Conservation (phyloP, 345 rosid genomes). For the Schrenkiella parvula region DNA sequence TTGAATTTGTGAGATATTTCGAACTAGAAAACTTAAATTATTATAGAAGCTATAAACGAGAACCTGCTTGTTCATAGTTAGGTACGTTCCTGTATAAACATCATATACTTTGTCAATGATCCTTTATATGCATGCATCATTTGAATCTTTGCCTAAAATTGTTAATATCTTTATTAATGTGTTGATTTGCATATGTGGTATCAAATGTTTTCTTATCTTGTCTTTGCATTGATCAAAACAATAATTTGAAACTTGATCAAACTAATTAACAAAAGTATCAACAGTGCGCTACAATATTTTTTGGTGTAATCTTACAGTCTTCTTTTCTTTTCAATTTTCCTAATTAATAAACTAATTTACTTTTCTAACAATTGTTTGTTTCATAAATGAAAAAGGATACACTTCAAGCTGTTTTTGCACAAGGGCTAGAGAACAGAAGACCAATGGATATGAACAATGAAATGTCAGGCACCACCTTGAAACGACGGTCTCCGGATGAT, state of each 20-base stretch:
- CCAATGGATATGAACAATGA: conserved; percentile 35
- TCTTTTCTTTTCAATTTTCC: neutral
- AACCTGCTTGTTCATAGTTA: neutral
- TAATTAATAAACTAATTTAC: neutral
- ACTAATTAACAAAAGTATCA: neutral
- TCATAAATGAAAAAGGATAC: conserved; percentile 7
- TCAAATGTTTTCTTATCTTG: neutral
- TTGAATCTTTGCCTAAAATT: neutral
- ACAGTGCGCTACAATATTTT: neutral
- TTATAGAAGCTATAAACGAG: neutral
- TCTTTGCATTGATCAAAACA: neutral
- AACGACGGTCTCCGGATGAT: conserved; percentile 13
- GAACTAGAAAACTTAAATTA: neutral
- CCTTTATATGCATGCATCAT: neutral
- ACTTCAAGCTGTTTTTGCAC: conserved; percentile 2
- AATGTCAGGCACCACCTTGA: conserved; percentile 8
- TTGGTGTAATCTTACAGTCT: neutral
- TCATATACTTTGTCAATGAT: neutral
- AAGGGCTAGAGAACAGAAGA: conserved; percentile 11
- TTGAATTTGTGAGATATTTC: neutral
- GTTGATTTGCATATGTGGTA: neutral
- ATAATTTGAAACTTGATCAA: neutral
- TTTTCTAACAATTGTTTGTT: neutral
- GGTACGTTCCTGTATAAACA: neutral
- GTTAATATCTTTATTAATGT: neutral